phyloP scores from a whole-genome alignment of 345 rosid species.

The Citrus maxima region DNA sequence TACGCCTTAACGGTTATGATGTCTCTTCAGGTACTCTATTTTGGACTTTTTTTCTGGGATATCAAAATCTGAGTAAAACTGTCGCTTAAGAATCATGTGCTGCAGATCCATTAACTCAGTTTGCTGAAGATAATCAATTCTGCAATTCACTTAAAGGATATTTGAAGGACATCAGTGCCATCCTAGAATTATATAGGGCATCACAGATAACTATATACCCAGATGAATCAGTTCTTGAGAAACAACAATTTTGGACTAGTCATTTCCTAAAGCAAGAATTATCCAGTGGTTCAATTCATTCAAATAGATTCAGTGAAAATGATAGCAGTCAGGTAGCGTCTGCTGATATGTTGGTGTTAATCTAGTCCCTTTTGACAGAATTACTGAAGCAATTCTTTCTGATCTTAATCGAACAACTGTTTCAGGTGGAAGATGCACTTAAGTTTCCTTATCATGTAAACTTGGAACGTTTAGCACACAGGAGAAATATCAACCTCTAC shows the following conservation, averaged over 20 bases:
- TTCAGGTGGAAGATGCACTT: constrained; percentile 70
- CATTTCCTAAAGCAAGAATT: constrained; percentile 46
- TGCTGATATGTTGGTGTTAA: not conserved
- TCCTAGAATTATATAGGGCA: constrained; percentile 65
- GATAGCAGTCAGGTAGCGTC: constrained; percentile 42
- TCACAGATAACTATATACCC: constrained; percentile 47
- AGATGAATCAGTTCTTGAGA: constrained; percentile 47
- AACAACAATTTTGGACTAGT: constrained; percentile 52
- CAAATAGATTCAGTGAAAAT: constrained; percentile 25
- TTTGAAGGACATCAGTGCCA: constrained; percentile 44
- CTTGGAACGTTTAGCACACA: constrained; percentile 52
- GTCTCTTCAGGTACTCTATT: constrained; percentile 62
- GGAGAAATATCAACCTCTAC: constrained; percentile 53
- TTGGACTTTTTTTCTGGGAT: not conserved
- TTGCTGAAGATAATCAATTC: constrained; percentile 52
- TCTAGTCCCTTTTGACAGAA: not conserved
- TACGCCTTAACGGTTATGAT: constrained; percentile 62
- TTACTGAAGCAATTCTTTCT: not conserved
- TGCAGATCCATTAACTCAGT: constrained; percentile 55
- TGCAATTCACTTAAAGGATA: constrained; percentile 54
- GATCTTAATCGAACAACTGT: not conserved
- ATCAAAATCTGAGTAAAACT: not conserved
- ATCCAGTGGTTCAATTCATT: constrained; percentile 30
- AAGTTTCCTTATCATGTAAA: constrained; percentile 46
- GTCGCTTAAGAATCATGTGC: constrained; percentile 3